A percentile compares a stretch with the other conserved stretches of the same genome.
Conservation (phyloP, 116 monocot genomes). For the Zostera marina region DNA sequence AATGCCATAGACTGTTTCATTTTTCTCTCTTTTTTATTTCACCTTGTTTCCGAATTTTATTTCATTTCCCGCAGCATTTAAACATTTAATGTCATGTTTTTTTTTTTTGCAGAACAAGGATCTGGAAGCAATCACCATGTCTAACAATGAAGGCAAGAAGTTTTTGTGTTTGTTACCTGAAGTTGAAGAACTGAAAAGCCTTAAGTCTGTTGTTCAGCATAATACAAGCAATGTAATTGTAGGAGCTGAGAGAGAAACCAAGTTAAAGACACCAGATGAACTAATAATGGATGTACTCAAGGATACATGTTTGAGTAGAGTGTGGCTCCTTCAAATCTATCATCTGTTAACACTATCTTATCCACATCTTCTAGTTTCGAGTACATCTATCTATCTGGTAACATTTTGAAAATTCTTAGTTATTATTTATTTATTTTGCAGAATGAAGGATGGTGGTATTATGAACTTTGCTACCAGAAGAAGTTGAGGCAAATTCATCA, state of each 20-base stretch:
- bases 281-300: constrained; percentile 49
- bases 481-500: constrained; percentile 64
- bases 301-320: constrained; percentile 70
- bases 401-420: background rate
- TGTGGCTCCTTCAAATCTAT: constrained; percentile 12
- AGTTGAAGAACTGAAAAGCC: constrained; percentile 54
- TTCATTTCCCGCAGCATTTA: background rate
- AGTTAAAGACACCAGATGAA: constrained; percentile 86
- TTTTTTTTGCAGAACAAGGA: constrained; percentile 40
- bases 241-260: constrained; percentile 43
- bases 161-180: constrained; percentile 65
- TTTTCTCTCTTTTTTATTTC: background rate
- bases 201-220: constrained; percentile 25
- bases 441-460: constrained; percentile 98
- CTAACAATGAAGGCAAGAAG: constrained; percentile 52
- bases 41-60: background rate
- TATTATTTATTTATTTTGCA: constrained; percentile 14
- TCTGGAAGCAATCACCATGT: constrained; percentile 58
- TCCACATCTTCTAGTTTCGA: background rate
- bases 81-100: background rate
- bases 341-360: background rate
- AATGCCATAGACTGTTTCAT: no score
- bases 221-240: constrained; percentile 52
- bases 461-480: constrained; percentile 80
- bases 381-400: background rate